phyloP scores from a whole-genome alignment of 176 grass and related monocot genomes.

The Chloris gayana region DNA sequence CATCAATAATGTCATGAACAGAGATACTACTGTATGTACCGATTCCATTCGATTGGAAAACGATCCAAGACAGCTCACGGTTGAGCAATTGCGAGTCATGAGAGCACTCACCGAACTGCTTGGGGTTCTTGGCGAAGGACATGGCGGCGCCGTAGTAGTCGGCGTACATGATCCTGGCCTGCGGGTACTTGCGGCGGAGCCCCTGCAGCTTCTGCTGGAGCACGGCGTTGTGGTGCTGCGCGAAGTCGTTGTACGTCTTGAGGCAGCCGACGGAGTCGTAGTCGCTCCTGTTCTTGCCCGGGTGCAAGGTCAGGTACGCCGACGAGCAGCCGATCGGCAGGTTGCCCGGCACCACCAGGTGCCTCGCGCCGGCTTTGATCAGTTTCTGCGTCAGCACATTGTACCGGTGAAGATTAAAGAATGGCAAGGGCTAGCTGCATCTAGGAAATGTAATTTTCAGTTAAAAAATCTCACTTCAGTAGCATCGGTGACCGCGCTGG shows the following conservation, averaged over 20 bases:
- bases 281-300: constrained; percentile 49
- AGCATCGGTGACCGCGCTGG: constrained; percentile 54
- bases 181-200: constrained; percentile 62
- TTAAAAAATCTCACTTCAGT: constrained; percentile 48
- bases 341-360: constrained; percentile 88
- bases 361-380: constrained; percentile 65
- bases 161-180: constrained; percentile 71
- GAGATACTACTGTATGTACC: not conserved
- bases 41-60: not conserved
- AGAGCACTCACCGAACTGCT: constrained; percentile 69
- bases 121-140: constrained; percentile 69
- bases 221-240: constrained; percentile 77
- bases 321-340: constrained; percentile 86
- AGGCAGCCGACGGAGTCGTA: constrained; percentile 71
- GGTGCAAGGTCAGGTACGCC: constrained; percentile 74
- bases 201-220: constrained; percentile 55
- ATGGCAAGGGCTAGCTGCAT: not conserved
- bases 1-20: constrained; percentile 24
- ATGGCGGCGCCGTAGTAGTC: constrained; percentile 89
- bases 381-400: constrained; percentile 45
- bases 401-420: not conserved
- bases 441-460: not conserved
- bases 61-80: not conserved
- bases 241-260: constrained; percentile 72
- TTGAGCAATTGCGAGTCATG: not conserved